phyloP scores from a whole-genome alignment of 2,329 filamentous ascomycete species.

The Dendryphion nanum region DNA sequence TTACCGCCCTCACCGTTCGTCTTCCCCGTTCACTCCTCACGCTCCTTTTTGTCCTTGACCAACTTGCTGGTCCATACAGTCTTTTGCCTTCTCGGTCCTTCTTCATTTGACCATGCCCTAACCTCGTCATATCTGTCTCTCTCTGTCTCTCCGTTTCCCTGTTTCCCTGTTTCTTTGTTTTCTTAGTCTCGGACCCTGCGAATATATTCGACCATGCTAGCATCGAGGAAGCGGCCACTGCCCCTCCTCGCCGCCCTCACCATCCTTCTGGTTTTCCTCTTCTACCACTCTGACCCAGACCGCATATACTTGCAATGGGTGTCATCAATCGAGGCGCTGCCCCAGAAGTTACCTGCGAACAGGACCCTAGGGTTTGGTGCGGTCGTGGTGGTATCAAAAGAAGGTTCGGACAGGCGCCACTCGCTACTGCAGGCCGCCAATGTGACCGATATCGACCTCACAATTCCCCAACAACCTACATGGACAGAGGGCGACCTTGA shows the following conservation, averaged over 20 bases:
- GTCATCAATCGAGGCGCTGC: conserved; percentile 21
- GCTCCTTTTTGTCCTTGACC: no score
- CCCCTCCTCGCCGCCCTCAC: conserved; percentile 27
- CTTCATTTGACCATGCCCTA: neutral
- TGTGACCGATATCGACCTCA: conserved; percentile 43
- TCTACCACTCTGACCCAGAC: conserved; percentile 26
- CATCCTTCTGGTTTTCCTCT: conserved; percentile 24
- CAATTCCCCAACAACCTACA: conserved; percentile 41
- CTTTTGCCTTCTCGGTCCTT: neutral
- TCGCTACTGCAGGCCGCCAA: conserved; percentile 42
- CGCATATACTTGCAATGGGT: conserved; percentile 30
- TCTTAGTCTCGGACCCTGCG: no score
- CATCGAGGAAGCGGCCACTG: conserved; percentile 30
- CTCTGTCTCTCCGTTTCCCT: no score
- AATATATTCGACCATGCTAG: conserved; percentile 33
- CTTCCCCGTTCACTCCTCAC: no score
- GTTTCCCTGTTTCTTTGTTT: no score
- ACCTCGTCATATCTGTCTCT: no score
- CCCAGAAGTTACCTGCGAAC: conserved; percentile 30
- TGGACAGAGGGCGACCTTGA: conserved; percentile 44
- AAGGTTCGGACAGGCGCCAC: conserved; percentile 39
- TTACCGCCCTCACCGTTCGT: no score
- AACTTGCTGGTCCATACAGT: no score
- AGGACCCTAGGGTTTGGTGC: conserved; percentile 42
- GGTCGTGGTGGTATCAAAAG: conserved; percentile 42